Conservation (phyloP, 768 basidiomycete species). For the Auriscalpium vulgare region DNA sequence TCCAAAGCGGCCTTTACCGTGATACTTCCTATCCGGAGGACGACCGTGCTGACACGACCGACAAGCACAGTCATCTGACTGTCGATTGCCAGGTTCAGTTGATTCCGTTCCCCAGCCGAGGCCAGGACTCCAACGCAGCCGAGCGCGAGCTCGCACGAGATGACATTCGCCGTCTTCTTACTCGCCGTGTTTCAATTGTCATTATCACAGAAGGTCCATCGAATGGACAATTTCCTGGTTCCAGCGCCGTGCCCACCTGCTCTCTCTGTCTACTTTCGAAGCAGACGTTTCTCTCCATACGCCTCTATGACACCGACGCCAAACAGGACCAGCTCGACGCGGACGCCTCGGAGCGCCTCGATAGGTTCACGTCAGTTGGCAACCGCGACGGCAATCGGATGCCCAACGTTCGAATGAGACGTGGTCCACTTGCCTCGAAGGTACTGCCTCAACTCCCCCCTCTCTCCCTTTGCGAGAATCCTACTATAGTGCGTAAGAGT, state of each 20-base stretch:
- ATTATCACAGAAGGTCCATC: background rate
- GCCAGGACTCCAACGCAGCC: background rate
- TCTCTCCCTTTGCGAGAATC: background rate
- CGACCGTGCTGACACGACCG: background rate
- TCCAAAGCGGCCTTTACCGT: background rate
- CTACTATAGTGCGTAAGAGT: background rate
- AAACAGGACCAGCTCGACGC: background rate
- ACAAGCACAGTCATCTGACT: background rate
- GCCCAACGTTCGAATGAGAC: background rate
- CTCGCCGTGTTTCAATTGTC: background rate
- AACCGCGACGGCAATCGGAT: background rate
- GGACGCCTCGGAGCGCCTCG: background rate
- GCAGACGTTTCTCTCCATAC: background rate
- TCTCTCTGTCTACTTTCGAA: background rate
- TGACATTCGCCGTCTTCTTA: background rate
- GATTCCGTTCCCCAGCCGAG: background rate
- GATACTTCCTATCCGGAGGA: background rate
- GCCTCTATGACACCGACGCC: background rate
- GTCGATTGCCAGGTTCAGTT: background rate
- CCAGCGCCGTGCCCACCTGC: background rate
- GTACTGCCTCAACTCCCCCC: background rate
- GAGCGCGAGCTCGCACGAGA: background rate
- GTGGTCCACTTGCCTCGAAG: background rate
- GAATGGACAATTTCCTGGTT: background rate
- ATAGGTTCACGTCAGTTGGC: background rate